Evolutionary conservation across 176 grass and related monocot genomes (phyloP), one percentile per base, ranked within the genome.

Genomic region (sorghum (Sorghum bicolor)): DNA sequence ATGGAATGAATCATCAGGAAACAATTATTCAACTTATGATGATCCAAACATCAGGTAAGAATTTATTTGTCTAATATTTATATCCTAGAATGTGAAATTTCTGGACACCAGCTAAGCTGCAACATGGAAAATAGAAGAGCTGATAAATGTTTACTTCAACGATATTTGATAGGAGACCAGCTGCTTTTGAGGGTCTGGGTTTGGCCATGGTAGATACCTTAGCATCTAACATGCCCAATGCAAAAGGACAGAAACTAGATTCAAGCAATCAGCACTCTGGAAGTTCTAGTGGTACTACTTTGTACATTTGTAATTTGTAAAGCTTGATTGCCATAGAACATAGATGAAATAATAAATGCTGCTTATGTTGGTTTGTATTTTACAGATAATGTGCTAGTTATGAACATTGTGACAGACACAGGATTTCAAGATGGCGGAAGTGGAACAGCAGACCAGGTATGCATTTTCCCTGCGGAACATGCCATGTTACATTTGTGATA

Each of bases 371-470:
- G 29, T 81, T 53, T 8, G 45, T 60, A 67, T 77, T 73, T 82
- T 43, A 47, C 58, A 90, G 88, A 64, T 82, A 68, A 4, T 84
- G 5, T 29, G 1, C 47, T 45, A 76, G 20, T 58, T 68, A 29
- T 6, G 15, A 41, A 67, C 70, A 39, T 11, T 30, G 44, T 37
- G 72, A 78, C 7, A 0, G 31, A 53, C 10, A 43, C 57, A 60
- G 29, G 11, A n/a, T 36, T 74, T 28, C 74, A 16, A 74, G 58
- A 43, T 53, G 28, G 36, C 15, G 66, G 66, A 78, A 38, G 57
- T 48, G 58, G 36, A 82, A 73, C 29, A 47, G 34, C 83, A 29
- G 74, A 24, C 60, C 55, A 90, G 88, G 88, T 90, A 78, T 90
- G 83, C 73, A 58, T 77, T 86, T 71, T 72, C 16, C 40, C 5